A percentile compares a stretch with the other conserved stretches of the same genome.
phyloP scores from a whole-genome alignment of 176 grass and related monocot species.

The Cymbopogon citratus region DNA sequence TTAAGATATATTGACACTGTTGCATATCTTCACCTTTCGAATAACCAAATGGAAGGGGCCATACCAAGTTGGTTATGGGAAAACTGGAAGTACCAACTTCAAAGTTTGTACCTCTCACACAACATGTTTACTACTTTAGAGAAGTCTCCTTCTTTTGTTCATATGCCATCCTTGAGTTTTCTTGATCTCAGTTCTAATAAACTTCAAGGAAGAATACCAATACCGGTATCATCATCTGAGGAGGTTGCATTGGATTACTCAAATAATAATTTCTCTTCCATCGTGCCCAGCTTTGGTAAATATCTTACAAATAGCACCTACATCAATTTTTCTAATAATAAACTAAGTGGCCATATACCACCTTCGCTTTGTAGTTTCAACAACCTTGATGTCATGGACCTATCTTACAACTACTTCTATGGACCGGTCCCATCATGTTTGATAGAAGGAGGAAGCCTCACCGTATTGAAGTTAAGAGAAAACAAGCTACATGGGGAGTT shows the following conservation, averaged over 20 bases:
- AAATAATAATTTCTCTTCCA: not conserved
- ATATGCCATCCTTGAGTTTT: too few species aligned
- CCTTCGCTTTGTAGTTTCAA: slow-evolving; percentile 20
- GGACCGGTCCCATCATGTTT: slow-evolving; percentile 19
- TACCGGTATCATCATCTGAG: not conserved
- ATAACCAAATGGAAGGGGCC: too few species aligned
- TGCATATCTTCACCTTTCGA: slow-evolving; percentile 1
- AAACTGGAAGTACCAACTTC: not conserved
- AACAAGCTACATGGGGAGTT: not conserved
- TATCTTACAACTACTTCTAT: slow-evolving; percentile 24
- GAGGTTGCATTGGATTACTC: not conserved
- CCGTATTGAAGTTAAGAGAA: not conserved
- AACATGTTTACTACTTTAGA: slow-evolving; percentile 10
- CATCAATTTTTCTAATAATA: slow-evolving; percentile 15
- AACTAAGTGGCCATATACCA: slow-evolving; percentile 15
- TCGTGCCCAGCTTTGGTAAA: not conserved
- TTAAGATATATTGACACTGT: too few species aligned
- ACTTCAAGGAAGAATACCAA: not conserved
- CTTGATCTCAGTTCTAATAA: slow-evolving; percentile 4
- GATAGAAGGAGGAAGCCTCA: not conserved
- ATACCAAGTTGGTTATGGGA: slow-evolving; percentile 26
- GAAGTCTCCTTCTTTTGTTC: not conserved
- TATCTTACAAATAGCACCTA: not conserved
- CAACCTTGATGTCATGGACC: not conserved
- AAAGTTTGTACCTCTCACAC: not conserved